phyloP scores from a whole-genome alignment of 2,329 filamentous ascomycete genomes.

The Epichloe sibirici region DNA sequence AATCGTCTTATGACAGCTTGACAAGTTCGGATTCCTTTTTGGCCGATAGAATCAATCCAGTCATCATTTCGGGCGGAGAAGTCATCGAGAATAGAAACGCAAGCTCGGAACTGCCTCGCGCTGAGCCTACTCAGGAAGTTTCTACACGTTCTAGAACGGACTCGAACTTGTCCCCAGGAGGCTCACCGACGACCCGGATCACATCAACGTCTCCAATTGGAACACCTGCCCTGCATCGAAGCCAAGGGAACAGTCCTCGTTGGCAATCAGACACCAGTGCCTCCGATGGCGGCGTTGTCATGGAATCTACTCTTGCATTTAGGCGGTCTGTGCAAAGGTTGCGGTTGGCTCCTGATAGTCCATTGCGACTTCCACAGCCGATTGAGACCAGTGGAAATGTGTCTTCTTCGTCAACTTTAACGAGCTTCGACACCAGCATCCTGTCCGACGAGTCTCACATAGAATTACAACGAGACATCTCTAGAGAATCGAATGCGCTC shows the following conservation, averaged over 20 bases:
- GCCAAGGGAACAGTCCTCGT: slow-evolving; percentile 16
- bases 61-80: slow-evolving; percentile 53
- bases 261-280: slow-evolving; percentile 46
- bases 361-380: slow-evolving; percentile 39
- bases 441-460: slow-evolving; percentile 43
- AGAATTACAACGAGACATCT: slow-evolving; percentile 26
- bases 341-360: slow-evolving; percentile 29
- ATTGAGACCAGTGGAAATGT: slow-evolving; percentile 33
- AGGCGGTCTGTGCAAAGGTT: slow-evolving; percentile 43
- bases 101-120: slow-evolving; percentile 10
- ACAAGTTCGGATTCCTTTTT: slow-evolving; percentile 44
- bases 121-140: slow-evolving; percentile 37
- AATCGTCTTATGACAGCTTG: slow-evolving; percentile 40
- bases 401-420: slow-evolving; percentile 37
- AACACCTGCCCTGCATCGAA: slow-evolving; percentile 40
- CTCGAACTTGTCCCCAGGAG: slow-evolving; percentile 27
- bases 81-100: slow-evolving; percentile 48
- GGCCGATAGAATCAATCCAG: slow-evolving; percentile 49
- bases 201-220: slow-evolving; percentile 33
- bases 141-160: slow-evolving; percentile 29
- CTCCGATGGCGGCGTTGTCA: slow-evolving; percentile 31
- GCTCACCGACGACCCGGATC: slow-evolving; percentile 28
- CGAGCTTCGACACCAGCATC: slow-evolving; percentile 44
- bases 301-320: slow-evolving; percentile 41
- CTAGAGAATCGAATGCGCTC: slow-evolving; percentile 17